These are phyloP conservation scores for Cinnamomum micranthum DNA, from an alignment of 164 flowering plant species.

Conservation along the genomic window DNA sequence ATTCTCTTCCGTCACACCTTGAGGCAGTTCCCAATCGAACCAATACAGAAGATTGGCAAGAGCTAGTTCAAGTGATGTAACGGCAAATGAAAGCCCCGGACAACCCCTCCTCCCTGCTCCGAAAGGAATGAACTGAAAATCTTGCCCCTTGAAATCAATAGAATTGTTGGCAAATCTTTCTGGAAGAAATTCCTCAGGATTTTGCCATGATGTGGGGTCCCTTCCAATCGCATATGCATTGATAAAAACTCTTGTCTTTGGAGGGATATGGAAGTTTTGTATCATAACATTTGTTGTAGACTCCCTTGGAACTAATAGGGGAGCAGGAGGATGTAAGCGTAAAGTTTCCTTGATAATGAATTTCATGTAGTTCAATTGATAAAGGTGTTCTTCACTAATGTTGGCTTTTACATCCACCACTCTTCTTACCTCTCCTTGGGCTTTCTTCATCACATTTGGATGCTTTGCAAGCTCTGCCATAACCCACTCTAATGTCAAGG, in stretches of 20 bases:
- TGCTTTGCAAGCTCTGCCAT: slow-evolving; percentile 6
- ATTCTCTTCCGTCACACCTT: not conserved
- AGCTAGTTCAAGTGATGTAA: not conserved
- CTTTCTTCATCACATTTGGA: slow-evolving; percentile 9
- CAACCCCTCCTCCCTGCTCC: slow-evolving; percentile 9
- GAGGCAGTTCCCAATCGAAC: slow-evolving; percentile 7
- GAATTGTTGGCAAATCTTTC: slow-evolving; percentile 5
- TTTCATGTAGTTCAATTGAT: not conserved
- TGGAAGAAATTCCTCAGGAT: slow-evolving; percentile 2
- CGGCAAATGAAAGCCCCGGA: not conserved
- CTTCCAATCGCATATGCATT: slow-evolving; percentile 2
- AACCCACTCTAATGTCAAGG: not conserved
- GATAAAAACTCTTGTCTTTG: not conserved
- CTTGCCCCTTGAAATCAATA: slow-evolving; percentile 3
- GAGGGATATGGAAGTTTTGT: not conserved
- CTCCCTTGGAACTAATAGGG: not conserved
- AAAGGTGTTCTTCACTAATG: not conserved
- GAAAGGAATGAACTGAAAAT: slow-evolving; percentile 6
- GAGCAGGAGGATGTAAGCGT: not conserved
- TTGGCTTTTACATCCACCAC: not conserved
- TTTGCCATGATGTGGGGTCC: slow-evolving; percentile 7
- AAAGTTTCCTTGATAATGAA: not conserved
- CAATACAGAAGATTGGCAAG: slow-evolving; percentile 3
- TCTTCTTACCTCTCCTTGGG: slow-evolving; percentile 1
- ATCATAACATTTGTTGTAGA: not conserved